These are phyloP conservation scores for Pleurotus cornucopiae DNA, from an alignment of 768 basidiomycete species.

Conservation along the genomic window DNA sequence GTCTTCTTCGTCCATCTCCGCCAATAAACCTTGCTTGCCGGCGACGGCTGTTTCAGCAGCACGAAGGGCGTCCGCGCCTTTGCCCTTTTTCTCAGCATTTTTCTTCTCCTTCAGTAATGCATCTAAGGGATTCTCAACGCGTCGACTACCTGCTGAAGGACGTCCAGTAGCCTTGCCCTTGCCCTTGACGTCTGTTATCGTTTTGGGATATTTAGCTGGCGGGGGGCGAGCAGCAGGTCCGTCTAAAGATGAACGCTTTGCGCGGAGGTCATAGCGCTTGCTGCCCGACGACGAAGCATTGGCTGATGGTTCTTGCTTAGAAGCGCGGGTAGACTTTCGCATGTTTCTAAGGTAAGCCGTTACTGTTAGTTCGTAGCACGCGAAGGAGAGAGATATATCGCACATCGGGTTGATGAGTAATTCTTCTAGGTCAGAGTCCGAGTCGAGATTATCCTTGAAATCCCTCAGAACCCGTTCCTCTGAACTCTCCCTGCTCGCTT, in stretches of 20 bases:
- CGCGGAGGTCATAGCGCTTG: background rate
- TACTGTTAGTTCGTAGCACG: background rate
- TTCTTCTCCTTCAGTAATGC: conserved; percentile 53
- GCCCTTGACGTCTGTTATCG: conserved; percentile 7
- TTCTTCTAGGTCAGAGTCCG: conserved; percentile 38
- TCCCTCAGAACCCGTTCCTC: conserved; percentile 29
- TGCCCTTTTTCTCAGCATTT: conserved; percentile 31
- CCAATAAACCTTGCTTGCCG: conserved; percentile 24
- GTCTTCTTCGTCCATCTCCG: conserved; percentile 29
- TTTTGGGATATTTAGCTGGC: conserved; percentile 9
- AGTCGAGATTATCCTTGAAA: conserved; percentile 42
- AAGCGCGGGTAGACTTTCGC: background rate
- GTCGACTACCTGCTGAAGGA: conserved; percentile 14
- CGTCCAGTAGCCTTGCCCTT: conserved; percentile 14
- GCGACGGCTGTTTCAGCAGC: conserved; percentile 40
- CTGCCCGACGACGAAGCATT: background rate
- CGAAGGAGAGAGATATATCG: background rate
- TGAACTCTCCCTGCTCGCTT: conserved; percentile 25
- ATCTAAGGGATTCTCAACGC: conserved; percentile 45
- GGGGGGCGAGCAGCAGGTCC: background rate
- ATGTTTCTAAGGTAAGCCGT: background rate
- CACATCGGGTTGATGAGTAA: conserved; percentile 8
- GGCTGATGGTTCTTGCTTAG: background rate
- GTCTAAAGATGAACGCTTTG: conserved; percentile 1
- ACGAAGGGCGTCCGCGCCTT: conserved; percentile 35